Evolutionary conservation across 2,329 filamentous ascomycete species (phyloP).

Genomic region (Botrytis galanthina): DNA sequence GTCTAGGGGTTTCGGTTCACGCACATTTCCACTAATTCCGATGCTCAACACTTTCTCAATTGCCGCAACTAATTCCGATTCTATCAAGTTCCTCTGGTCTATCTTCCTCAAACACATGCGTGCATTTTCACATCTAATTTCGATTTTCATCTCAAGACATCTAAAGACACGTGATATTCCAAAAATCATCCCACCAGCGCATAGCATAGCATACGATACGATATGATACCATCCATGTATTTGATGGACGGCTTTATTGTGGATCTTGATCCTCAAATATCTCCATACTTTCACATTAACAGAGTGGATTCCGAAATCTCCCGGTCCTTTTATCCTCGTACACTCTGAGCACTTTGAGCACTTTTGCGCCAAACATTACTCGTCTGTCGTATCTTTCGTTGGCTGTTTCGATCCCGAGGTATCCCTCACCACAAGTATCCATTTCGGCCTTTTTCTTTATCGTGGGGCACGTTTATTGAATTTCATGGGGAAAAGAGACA

Average conservation of each 20-base stretch:
- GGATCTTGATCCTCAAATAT: conserved; percentile 12
- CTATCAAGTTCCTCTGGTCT: not conserved
- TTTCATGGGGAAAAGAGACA: conserved; percentile 10
- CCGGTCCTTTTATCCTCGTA: conserved; percentile 16
- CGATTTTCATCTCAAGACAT: not conserved
- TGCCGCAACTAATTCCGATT: not conserved
- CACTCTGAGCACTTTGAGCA: not conserved
- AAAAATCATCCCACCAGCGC: conserved; percentile 11
- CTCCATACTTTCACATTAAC: not conserved
- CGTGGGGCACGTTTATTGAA: conserved; percentile 8
- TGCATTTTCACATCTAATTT: not conserved
- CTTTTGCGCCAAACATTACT: not conserved
- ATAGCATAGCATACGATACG: not conserved
- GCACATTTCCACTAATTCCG: not conserved
- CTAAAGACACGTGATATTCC: not conserved
- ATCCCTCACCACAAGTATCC: not conserved
- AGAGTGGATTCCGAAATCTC: conserved; percentile 14
- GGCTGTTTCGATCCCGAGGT: not conserved
- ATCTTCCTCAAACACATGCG: not conserved
- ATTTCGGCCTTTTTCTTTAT: conserved; percentile 6
- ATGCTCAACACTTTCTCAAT: not conserved
- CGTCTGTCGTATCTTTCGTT: not conserved
- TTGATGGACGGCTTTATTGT: conserved; percentile 19
- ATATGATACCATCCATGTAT: not conserved
- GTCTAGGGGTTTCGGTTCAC: not conserved